These are phyloP conservation scores for Drechmeria coniospora DNA, from an alignment of 2,329 filamentous ascomycete species.

Conservation along the genomic window DNA sequence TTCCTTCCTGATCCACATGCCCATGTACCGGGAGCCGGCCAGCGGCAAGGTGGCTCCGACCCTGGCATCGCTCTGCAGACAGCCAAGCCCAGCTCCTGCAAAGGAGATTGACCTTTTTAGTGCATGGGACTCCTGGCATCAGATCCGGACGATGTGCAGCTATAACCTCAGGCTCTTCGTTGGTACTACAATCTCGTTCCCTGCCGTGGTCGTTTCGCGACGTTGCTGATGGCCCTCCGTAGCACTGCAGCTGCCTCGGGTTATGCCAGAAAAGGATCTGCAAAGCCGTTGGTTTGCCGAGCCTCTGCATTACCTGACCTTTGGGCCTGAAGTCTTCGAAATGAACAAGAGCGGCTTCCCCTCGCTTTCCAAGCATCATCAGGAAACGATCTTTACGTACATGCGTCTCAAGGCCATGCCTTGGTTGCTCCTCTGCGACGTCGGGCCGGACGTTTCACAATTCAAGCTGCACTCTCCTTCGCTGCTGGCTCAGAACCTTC, in stretches of 20 bases:
- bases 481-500: conserved; percentile 13
- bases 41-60: conserved; percentile 35
- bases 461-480: conserved; percentile 11
- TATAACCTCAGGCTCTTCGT: conserved; percentile 71
- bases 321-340: conserved; percentile 39
- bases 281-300: conserved; percentile 57
- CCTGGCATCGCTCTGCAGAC: conserved; percentile 28
- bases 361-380: conserved; percentile 44
- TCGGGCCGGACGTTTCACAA: conserved; percentile 31
- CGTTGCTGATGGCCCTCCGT: not conserved
- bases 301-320: conserved; percentile 46
- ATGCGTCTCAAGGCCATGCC: conserved; percentile 49
- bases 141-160: conserved; percentile 69
- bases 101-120: conserved; percentile 55
- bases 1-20: conserved; percentile 65
- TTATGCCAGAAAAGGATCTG: conserved; percentile 42
- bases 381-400: conserved; percentile 43
- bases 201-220: not conserved
- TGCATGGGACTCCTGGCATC: conserved; percentile 89
- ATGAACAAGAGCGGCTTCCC: conserved; percentile 46
- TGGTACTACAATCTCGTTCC: conserved; percentile 38
- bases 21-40: conserved; percentile 64
- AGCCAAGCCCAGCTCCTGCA: conserved; percentile 13
- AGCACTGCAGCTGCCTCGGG: conserved; percentile 42
- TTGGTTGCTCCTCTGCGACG: conserved; percentile 48